Percentiles rank a stretch among this genome's conserved stretches.
Conservation (phyloP, 2,329 filamentous ascomycete species). For the Myriosclerotinia curreyana region DNA sequence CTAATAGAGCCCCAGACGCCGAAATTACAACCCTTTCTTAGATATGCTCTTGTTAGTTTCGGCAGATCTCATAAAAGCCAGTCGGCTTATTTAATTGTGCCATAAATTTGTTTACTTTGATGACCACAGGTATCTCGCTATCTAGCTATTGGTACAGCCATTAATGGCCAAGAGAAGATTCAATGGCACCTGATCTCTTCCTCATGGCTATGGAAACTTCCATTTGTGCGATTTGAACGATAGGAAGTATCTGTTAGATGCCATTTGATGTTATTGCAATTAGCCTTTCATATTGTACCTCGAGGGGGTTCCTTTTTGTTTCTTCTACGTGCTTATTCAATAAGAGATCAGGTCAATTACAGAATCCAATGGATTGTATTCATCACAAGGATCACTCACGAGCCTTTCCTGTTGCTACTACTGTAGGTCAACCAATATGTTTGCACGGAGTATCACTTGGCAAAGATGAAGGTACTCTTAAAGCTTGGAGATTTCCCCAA, state of each 20-base stretch:
- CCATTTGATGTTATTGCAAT: conserved; percentile 13
- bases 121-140: background rate
- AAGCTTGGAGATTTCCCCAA: background rate
- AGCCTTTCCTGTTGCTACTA: conserved; percentile 2
- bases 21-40: conserved; percentile 1
- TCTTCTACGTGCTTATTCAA: background rate
- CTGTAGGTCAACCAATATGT: background rate
- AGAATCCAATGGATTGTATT: background rate
- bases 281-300: background rate
- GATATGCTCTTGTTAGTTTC: conserved; percentile 7
- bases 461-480: background rate
- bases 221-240: background rate
- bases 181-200: background rate
- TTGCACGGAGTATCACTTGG: background rate
- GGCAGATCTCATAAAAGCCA: background rate
- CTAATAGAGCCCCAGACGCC: background rate
- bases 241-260: background rate
- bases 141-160: background rate
- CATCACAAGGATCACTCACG: conserved; percentile 10
- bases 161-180: conserved; percentile 11
- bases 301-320: background rate
- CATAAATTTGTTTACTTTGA: background rate
- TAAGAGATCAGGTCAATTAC: background rate
- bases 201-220: background rate
- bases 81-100: background rate